phyloP scores from a whole-genome alignment of 108 stramenopile species.

The Schizochytrium sp. region DNA sequence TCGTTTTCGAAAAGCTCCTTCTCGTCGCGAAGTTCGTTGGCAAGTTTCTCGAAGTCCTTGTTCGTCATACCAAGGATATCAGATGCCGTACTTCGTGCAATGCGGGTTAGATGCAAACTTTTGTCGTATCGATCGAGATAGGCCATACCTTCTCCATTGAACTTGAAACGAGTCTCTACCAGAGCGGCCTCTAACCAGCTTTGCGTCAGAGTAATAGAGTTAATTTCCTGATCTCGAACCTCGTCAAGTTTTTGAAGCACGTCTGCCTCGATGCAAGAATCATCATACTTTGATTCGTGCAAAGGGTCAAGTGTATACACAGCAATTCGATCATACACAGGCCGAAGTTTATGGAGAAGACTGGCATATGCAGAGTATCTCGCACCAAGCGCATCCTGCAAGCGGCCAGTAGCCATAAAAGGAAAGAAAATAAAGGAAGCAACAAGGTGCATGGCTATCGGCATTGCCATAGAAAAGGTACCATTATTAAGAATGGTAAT shows the following conservation, averaged over 20 bases:
- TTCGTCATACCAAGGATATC: not conserved
- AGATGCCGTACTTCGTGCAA: not conserved
- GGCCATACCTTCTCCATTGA: not conserved
- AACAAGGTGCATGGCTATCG: not conserved
- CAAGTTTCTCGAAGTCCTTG: not conserved
- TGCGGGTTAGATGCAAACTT: not conserved
- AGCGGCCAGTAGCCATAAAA: not conserved
- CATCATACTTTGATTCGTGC: not conserved
- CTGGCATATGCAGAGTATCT: not conserved
- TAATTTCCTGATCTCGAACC: not conserved
- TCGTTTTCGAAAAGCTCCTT: not conserved
- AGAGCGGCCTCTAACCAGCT: not conserved
- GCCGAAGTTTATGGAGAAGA: not conserved
- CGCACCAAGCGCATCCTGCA: not conserved
- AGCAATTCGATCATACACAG: not conserved
- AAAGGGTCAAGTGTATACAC: not conserved
- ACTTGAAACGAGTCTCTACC: slow-evolving; percentile 26
- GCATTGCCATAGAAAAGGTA: not conserved
- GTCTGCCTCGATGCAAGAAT: not conserved
- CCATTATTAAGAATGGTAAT: slow-evolving; percentile 11
- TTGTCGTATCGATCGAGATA: slow-evolving; percentile 22
- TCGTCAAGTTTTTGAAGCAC: not conserved
- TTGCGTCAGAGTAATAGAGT: not conserved
- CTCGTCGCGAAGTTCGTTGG: not conserved
- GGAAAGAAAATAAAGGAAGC: slow-evolving; percentile 29